Base-by-base conservation (phyloP, 140 eudicot species). In the Cichorium intybus region DNA sequence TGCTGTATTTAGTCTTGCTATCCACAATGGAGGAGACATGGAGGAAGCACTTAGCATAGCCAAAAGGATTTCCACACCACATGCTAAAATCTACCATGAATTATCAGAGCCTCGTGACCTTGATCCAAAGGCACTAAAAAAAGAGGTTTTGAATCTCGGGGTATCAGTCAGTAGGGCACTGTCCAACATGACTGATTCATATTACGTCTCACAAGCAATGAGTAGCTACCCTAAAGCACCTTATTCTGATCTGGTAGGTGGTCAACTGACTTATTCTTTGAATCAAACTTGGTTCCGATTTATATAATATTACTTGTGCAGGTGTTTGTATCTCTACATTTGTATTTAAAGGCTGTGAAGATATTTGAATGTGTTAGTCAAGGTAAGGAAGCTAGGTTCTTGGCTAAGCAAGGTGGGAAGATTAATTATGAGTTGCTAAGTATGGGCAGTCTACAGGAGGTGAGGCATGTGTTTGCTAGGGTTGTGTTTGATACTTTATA, bases 391-490 rank as follows among this genome's bases (percentile, higher is more conserved):
- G 66, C 55, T 21, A 77, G 74, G 31, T 82, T 82, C 64, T 60
- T 81, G 21, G 49, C 83, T 12, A 87, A 90, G 62, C 85, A 81
- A 68, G 95, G 98, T 69, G 77, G 81, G 22, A 79, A 71, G 73
- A 81, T 91, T 35, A 78, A 91, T 70, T 73, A 85, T 39, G 87
- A 77, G 73, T 56, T 68, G 83, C 73, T 91, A 56, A 86, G 78
- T 24, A 28, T 60, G 37, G 98, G 98, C 23, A 75, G 77, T 61
- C 31, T 88, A 67, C 84, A 77, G 71, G 96, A 91, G 81, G 89
- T 83, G 61, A 56, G 96, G 12, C 93, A 91, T 70, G 82, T 83
- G 37, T 85, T 91, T 72, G 98, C 96, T 7, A 87, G 96, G 87
- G 74, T 85, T 35, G 81, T 85, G 10, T 91, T 91, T 62, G 98